These are phyloP conservation scores for Dothistroma septosporum DNA, from an alignment of 2,329 filamentous ascomycete genomes.

Conservation along the genomic window DNA sequence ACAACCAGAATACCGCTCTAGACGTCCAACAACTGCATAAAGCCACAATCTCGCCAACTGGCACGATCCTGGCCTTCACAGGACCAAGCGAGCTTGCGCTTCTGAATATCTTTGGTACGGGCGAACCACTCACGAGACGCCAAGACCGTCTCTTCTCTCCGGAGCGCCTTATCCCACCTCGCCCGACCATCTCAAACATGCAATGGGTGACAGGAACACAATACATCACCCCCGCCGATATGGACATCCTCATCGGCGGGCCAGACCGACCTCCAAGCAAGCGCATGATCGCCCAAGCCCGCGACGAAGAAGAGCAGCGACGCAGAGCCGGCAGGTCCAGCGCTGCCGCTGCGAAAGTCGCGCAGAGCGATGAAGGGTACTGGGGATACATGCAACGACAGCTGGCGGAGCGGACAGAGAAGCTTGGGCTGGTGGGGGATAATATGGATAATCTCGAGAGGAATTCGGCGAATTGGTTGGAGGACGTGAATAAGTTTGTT, in stretches of 20 bases:
- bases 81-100: conserved; percentile 81
- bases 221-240: conserved; percentile 77
- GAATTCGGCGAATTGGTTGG: conserved; percentile 76
- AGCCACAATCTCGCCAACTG: conserved; percentile 68
- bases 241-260: conserved; percentile 87
- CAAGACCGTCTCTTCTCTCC: conserved; percentile 79
- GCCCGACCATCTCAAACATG: conserved; percentile 89
- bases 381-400: conserved; percentile 80
- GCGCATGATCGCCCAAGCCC: conserved; percentile 76
- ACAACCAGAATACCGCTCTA: conserved; percentile 39
- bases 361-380: conserved; percentile 56
- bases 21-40: conserved; percentile 69
- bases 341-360: conserved; percentile 27
- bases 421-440: conserved; percentile 75
- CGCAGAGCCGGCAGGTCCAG: conserved; percentile 36
- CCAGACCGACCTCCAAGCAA: conserved; percentile 84
- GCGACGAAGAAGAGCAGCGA: conserved; percentile 64
- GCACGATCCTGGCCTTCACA: conserved; percentile 82
- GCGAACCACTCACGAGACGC: conserved; percentile 52
- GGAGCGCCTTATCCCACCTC: conserved; percentile 65
- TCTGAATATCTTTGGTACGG: conserved; percentile 79
- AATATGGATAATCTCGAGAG: conserved; percentile 78
- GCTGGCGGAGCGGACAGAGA: conserved; percentile 86
- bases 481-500: conserved; percentile 84
- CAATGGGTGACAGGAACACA: conserved; percentile 97